Evolutionary conservation across 2,329 filamentous ascomycete species (phyloP).

Genomic region (Gliomastix tumulicola): DNA sequence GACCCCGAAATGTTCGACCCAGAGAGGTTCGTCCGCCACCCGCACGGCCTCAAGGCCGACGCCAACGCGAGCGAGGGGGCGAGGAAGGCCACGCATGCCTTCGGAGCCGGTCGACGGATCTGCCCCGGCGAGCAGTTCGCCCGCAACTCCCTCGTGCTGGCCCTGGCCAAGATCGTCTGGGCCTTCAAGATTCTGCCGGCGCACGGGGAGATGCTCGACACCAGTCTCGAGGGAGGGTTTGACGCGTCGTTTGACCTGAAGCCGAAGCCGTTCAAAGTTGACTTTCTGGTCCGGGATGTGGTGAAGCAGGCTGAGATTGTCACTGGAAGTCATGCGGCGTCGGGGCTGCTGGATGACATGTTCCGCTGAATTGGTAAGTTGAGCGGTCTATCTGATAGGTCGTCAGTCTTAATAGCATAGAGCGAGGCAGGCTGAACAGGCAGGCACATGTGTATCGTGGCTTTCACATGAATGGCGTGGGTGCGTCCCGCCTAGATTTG

Average conservation of each 20-base stretch:
- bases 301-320: too few relatives aligned
- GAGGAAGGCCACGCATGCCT: conserved; percentile 24
- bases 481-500: too few relatives aligned
- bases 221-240: not conserved
- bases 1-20: conserved; percentile 12
- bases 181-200: conserved; percentile 11
- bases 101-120: conserved; percentile 36
- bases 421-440: too few relatives aligned
- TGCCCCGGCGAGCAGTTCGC: conserved; percentile 42
- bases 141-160: conserved; percentile 30
- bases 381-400: too few relatives aligned
- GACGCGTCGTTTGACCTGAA: not conserved
- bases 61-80: not conserved
- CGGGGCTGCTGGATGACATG: too few relatives aligned
- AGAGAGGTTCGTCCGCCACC: conserved; percentile 12
- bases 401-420: too few relatives aligned
- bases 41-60: conserved; percentile 6
- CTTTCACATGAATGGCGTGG: too few relatives aligned
- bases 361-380: too few relatives aligned
- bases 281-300: not conserved
- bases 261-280: not conserved
- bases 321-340: too few relatives aligned
- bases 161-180: conserved; percentile 35
- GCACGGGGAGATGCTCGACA: not conserved
- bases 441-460: too few relatives aligned